phyloP scores from a whole-genome alignment of 139 green algal species.

The Asterochloris sp. region DNA sequence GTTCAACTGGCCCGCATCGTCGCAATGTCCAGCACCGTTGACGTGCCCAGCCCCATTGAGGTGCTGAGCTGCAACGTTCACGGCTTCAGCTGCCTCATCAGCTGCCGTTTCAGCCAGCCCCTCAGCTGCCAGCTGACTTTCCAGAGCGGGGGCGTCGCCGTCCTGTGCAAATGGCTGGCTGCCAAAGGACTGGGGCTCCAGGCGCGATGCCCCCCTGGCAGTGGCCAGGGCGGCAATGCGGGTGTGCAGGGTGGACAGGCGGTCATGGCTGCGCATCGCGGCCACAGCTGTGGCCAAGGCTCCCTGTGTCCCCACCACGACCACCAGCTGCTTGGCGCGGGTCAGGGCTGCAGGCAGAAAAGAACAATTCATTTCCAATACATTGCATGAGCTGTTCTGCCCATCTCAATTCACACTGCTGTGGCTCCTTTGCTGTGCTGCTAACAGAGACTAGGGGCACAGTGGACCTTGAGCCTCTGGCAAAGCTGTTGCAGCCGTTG shows the following conservation, averaged over 20 bases:
- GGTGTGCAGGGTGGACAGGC: conserved; percentile 29
- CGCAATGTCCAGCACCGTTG: no score
- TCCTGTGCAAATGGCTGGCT: neutral
- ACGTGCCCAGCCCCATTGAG: no score
- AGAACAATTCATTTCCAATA: neutral
- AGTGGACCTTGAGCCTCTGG: neutral
- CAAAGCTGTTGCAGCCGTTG: neutral
- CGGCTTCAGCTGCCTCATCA: no score
- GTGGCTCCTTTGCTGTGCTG: no score
- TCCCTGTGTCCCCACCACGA: conserved; percentile 37
- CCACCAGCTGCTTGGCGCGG: conserved; percentile 44
- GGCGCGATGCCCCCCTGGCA: neutral
- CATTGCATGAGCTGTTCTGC: no score
- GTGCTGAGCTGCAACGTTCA: no score
- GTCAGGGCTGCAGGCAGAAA: conserved; percentile 38
- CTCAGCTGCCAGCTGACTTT: no score
- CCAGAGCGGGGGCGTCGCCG: no score
- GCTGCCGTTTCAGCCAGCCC: no score
- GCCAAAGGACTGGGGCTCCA: neutral
- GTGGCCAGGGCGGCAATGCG: neutral
- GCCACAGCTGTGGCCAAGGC: conserved; percentile 33
- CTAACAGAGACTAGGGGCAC: neutral
- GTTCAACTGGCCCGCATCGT: no score
- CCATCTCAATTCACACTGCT: no score
- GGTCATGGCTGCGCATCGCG: conserved; percentile 6